phyloP scores from a whole-genome alignment of 1,139 yeast species.

The Hyphopichia buzzinii region DNA sequence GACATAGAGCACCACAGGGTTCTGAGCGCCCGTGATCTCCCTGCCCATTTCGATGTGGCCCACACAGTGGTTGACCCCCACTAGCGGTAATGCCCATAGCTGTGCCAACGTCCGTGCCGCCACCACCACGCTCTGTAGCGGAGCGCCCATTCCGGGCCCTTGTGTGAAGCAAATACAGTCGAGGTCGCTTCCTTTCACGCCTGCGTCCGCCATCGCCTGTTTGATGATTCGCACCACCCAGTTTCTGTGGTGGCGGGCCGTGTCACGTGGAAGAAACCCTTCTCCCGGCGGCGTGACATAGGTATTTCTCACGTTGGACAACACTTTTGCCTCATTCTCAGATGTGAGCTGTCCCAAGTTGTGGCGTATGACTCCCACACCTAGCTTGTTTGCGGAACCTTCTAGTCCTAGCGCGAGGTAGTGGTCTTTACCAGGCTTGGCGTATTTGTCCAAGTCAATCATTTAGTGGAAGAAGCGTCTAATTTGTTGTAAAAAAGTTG shows the following conservation, averaged over 20 bases:
- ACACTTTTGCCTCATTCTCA: slow-evolving; percentile 65
- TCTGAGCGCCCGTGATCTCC: slow-evolving; percentile 91
- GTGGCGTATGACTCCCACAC: slow-evolving; percentile 88
- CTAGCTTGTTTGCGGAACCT: slow-evolving; percentile 95
- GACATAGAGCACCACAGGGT: slow-evolving; percentile 94
- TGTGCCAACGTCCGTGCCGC: slow-evolving; percentile 87
- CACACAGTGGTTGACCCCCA: slow-evolving; percentile 95
- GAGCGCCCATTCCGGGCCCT: slow-evolving; percentile 99
- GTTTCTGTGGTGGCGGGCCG: slow-evolving; percentile 93
- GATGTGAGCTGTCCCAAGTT: slow-evolving; percentile 48
- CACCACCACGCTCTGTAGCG: slow-evolving; percentile 86
- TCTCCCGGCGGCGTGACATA: slow-evolving; percentile 97
- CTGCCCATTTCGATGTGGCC: slow-evolving; percentile 99
- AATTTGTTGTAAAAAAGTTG: no score
- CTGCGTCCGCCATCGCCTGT: slow-evolving; percentile 63
- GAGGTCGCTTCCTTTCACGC: slow-evolving; percentile 54
- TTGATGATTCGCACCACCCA: slow-evolving; percentile 88
- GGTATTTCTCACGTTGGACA: slow-evolving; percentile 89
- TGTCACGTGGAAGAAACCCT: slow-evolving; percentile 93
- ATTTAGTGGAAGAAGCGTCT: no score
- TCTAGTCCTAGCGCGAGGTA: slow-evolving; percentile 86
- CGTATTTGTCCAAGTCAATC: slow-evolving; percentile 38
- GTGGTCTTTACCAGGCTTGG: slow-evolving; percentile 43
- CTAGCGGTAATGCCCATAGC: slow-evolving; percentile 79
- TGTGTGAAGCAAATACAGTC: slow-evolving; percentile 95